phyloP scores from a whole-genome alignment of 2,329 filamentous ascomycete species.

The Alternaria conjuncta region DNA sequence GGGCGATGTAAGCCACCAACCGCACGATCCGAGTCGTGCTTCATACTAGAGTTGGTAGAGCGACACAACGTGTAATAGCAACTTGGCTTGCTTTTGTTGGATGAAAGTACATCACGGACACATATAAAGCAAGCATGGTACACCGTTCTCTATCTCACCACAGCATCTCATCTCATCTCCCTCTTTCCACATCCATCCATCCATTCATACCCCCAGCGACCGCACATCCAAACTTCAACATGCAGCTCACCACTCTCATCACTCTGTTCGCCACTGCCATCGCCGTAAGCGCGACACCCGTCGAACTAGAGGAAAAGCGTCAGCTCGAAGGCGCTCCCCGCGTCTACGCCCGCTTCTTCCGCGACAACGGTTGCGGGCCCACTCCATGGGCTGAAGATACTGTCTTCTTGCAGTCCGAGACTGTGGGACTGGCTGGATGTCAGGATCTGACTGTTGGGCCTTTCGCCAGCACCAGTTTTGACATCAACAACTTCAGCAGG shows the following conservation, averaged over 20 bases:
- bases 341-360: conserved; percentile 16
- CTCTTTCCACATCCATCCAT: not conserved
- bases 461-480: conserved; percentile 10
- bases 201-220: not conserved
- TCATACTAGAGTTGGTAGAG: not conserved
- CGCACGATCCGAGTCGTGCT: not conserved
- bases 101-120: not conserved
- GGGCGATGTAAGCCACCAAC: not conserved
- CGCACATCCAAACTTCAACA: not conserved
- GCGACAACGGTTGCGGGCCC: conserved; percentile 7
- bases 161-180: not conserved
- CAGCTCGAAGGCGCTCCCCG: conserved; percentile 9
- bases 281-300: conserved; percentile 3
- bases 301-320: conserved; percentile 3
- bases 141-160: not conserved
- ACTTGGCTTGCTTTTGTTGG: not conserved
- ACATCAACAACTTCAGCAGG: conserved; percentile 10
- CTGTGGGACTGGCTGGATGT: conserved; percentile 5
- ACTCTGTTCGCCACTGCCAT: conserved; percentile 6
- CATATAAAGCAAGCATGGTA: not conserved
- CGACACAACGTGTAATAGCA: not conserved
- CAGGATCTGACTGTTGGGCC: conserved; percentile 12
- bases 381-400: conserved; percentile 12
- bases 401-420: conserved; percentile 9
- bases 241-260: conserved; percentile 9